These are phyloP conservation scores for Trifolium repens DNA, from an alignment of 306 rosid genomes.

Conservation along the genomic window DNA sequence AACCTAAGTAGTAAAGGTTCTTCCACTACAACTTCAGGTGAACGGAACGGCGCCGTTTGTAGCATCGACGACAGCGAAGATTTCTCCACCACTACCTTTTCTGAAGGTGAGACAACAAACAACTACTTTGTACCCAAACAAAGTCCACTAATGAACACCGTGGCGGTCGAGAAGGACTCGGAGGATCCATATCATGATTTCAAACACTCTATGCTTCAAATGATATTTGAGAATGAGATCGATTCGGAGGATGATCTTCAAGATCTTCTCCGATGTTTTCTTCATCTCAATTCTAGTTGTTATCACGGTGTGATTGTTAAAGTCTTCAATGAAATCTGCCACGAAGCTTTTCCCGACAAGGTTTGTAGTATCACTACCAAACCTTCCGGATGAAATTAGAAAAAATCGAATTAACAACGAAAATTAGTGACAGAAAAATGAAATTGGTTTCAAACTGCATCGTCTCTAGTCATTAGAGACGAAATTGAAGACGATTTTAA, in stretches of 20 bases:
- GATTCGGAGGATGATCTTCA: slow-evolving; percentile 52
- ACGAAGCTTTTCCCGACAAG: slow-evolving; percentile 46
- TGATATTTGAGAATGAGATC: slow-evolving; percentile 69
- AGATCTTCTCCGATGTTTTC: slow-evolving; percentile 63
- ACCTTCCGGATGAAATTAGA: background rate
- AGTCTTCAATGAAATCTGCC: slow-evolving; percentile 58
- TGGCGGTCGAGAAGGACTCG: slow-evolving; percentile 67
- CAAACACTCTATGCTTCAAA: slow-evolving; percentile 66
- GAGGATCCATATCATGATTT: slow-evolving; percentile 62
- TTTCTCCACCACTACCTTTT: slow-evolving; percentile 51
- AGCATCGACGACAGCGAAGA: slow-evolving; percentile 31
- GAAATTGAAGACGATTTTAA: background rate
- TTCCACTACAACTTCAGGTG: slow-evolving; percentile 52
- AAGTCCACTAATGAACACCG: slow-evolving; percentile 44
- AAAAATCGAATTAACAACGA: background rate
- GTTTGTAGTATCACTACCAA: background rate
- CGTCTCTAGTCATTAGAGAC: background rate
- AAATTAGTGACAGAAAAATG: background rate
- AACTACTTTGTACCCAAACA: slow-evolving; percentile 9
- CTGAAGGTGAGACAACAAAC: slow-evolving; percentile 34
- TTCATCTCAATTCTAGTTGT: slow-evolving; percentile 51
- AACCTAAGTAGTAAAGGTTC: slow-evolving; percentile 37
- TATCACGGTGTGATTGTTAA: slow-evolving; percentile 50
- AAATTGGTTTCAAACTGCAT: background rate
- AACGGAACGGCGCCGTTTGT: slow-evolving; percentile 32